These are phyloP conservation scores for Chlorociboria aeruginascens DNA, from an alignment of 495 filamentous ascomycete genomes.

Conservation along the genomic window DNA sequence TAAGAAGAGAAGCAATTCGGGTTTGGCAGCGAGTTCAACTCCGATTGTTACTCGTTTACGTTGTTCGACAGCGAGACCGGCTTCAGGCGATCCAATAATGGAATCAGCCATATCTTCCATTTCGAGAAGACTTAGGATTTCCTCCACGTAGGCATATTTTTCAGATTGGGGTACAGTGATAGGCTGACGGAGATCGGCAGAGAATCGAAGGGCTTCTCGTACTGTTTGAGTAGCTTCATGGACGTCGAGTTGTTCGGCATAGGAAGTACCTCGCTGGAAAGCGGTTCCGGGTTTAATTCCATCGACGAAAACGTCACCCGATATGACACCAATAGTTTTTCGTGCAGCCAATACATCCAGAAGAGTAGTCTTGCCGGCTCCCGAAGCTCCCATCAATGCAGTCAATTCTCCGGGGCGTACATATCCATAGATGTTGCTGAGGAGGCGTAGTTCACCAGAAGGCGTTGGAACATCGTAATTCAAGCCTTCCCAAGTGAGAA, in stretches of 20 bases:
- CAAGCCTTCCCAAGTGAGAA: slow-evolving; percentile 50
- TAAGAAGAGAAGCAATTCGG: slow-evolving; percentile 73
- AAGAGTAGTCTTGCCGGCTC: slow-evolving; percentile 61
- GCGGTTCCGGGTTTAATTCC: slow-evolving; percentile 53
- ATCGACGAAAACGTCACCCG: slow-evolving; percentile 71
- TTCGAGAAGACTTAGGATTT: slow-evolving; percentile 48
- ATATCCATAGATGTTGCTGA: slow-evolving; percentile 63
- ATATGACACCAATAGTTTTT: slow-evolving; percentile 29
- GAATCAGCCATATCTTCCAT: slow-evolving; percentile 78
- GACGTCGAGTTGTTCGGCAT: slow-evolving; percentile 79
- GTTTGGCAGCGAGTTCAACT: slow-evolving; percentile 78
- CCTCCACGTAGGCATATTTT: slow-evolving; percentile 49
- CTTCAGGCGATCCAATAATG: slow-evolving; percentile 63
- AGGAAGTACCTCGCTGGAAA: slow-evolving; percentile 76
- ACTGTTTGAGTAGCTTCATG: slow-evolving; percentile 48
- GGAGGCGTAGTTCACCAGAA: slow-evolving; percentile 48
- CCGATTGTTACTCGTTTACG: slow-evolving; percentile 85
- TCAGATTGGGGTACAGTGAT: slow-evolving; percentile 30
- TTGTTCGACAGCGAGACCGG: slow-evolving; percentile 82
- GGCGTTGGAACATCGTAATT: slow-evolving; percentile 54
- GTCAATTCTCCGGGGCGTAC: slow-evolving; percentile 74
- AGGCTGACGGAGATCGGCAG: slow-evolving; percentile 34
- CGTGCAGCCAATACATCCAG: slow-evolving; percentile 49
- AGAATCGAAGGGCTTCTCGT: slow-evolving; percentile 35
- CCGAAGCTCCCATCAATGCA: slow-evolving; percentile 60